A percentile compares a stretch with the other conserved stretches of the same genome.
Conservation (phyloP, 1,139 yeast genomes). For the Geotrichum histeridarum region DNA sequence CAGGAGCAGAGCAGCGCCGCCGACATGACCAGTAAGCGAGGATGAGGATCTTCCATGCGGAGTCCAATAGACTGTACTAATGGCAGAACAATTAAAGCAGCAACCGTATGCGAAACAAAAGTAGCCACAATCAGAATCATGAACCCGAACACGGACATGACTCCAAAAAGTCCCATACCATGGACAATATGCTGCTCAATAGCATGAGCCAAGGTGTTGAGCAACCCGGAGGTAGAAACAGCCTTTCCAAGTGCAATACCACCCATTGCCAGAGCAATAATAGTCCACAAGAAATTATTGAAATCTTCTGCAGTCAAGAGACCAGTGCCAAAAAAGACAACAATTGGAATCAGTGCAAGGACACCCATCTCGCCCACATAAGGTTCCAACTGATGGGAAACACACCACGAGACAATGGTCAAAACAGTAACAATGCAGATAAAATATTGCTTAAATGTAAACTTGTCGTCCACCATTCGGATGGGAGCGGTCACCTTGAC, state of each 20-base stretch:
- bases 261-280: slow-evolving; percentile 91
- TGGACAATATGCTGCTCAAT: slow-evolving; percentile 56
- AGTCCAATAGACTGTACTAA: slow-evolving; percentile 83
- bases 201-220: slow-evolving; percentile 66
- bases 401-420: slow-evolving; percentile 84
- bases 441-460: slow-evolving; percentile 68
- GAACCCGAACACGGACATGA: slow-evolving; percentile 70
- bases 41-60: slow-evolving; percentile 61
- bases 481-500: slow-evolving; percentile 52
- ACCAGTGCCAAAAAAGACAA: slow-evolving; percentile 83
- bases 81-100: slow-evolving; percentile 86
- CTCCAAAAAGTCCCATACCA: slow-evolving; percentile 59
- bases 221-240: slow-evolving; percentile 78
- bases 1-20: slow-evolving; percentile 80
- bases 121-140: slow-evolving; percentile 81
- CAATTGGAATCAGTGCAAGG: slow-evolving; percentile 77
- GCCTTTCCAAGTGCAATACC: slow-evolving; percentile 92
- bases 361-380: slow-evolving; percentile 87
- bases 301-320: slow-evolving; percentile 77
- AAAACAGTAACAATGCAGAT: slow-evolving; percentile 58
- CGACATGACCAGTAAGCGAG: slow-evolving; percentile 70
- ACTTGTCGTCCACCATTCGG: slow-evolving; percentile 53
- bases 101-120: slow-evolving; percentile 92
- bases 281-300: slow-evolving; percentile 91
- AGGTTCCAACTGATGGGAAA: slow-evolving; percentile 60